Base-by-base conservation (phyloP, 257 asterid species). In the Solanum verrucosum region DNA sequence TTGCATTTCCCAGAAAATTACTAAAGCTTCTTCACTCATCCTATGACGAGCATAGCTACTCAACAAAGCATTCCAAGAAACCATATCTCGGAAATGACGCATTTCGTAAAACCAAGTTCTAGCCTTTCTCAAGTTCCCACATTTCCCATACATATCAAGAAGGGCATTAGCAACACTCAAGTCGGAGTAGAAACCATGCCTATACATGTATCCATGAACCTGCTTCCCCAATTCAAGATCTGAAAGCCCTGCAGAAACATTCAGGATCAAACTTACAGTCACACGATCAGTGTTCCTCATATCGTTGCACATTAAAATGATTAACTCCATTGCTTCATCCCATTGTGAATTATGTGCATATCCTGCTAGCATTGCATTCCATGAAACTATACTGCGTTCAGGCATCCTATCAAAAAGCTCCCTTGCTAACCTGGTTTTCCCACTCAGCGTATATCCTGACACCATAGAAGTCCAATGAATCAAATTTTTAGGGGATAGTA, bases 321-420 rank as follows among this genome's bases (percentile, higher is more conserved):
- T 72, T 75, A 96, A 92, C 34, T 91, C 91, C 88, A 96, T 83
- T 3, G 98, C 98, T 82, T 94, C 95, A 40, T 94, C 96, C 98
- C 98, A 96, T 84, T 91, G 84, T 21, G 67, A 90, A 79, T 15
- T 86, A 68, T 87, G 92, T 11, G 92, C 90, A 88, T 96, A 96
- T 63, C 98, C 95, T 2, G 96, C 92, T 88, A 96, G 87, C 98
- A 96, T 95, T 65, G 93, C 96, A 70, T 96, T 96, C 98, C 98
- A 95, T 37, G 98, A 91, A 82, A 93, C 88, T 27, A 91, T 92
- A 4, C 91, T 93, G 68, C 95, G 89, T 35, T 93, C 94, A 11
- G 95, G 94, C 97, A 95, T 95, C 85, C 90, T 90, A 91, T 96
- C 91, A 31, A 96, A 96, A 87, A 96, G 81, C 56, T 88, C 90